Evolutionary conservation across 2,329 filamentous ascomycete species (phyloP), one percentile per base, ranked within the genome.

Genomic region (Ceratocystis huliohia): DNA sequence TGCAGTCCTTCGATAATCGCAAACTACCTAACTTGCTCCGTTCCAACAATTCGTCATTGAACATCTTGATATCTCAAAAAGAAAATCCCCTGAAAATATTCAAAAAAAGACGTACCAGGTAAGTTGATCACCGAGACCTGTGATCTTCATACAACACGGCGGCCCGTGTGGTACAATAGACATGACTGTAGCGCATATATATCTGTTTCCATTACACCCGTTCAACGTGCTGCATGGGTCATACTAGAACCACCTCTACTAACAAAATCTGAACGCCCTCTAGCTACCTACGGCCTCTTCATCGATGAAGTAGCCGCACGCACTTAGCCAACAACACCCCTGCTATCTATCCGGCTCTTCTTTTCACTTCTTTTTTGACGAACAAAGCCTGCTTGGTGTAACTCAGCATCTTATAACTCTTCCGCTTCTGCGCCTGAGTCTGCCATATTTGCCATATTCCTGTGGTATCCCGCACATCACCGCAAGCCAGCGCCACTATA

Each of bases 401-500:
- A n/a, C 53, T 57, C 30, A 13, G 7, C 8, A 33, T 57, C 13
- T 56, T 25, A 56, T 56, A 22, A 33, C 17, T 57, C 28, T 28
- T 13, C 28, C 28, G 10, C 53, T 30, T 57, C 28, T 57, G 22
- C 8, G 22, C 30, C 17, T 30, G 22, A 57, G 28, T 57, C 53
- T 57, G 22, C 53, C 53, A 57, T 57, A 30, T 30, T 57, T 57
- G 15, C 53, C 25, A 22, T 22, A 57, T 33, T 57, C 20, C 28
- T 15, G 53, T 57, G 53, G 28, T 57, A 57, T 57, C 22, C 53
- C 10, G 13, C 22, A 30, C 56, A 59, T 33, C 25, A 59, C 15
- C 25, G 15, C 25, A 33, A 28, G 56, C 56, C 56, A 59, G 33
- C 56, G 56, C 56, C 56, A 30, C 25, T 59, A 59, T 37, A 59